Percentiles rank a stretch among this genome's conserved stretches.
Conservation (phyloP, 768 basidiomycete genomes). For the Cantharellus anzutake region DNA sequence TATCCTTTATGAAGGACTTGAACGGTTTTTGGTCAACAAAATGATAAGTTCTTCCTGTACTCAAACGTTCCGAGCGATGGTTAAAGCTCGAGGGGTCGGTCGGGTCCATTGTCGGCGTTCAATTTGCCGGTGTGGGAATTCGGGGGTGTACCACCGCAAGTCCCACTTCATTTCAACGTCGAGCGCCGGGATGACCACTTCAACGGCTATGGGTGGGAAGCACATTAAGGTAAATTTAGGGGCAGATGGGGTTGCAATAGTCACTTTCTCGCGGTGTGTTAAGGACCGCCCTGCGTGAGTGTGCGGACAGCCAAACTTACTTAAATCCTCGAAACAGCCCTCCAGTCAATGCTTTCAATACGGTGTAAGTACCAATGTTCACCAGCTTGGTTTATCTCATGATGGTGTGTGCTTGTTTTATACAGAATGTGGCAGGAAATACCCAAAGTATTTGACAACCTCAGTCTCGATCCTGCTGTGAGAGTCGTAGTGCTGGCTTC, state of each 20-base stretch:
- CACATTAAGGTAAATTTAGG: too few species aligned
- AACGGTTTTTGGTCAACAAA: slow-evolving; percentile 50
- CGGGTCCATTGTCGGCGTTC: slow-evolving; percentile 16
- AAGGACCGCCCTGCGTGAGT: neutral
- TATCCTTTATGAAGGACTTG: slow-evolving; percentile 20
- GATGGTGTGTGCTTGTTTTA: neutral
- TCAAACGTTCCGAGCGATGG: slow-evolving; percentile 30
- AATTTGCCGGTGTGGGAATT: too few species aligned
- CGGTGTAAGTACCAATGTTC: neutral
- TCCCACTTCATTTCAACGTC: too few species aligned
- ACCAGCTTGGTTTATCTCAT: neutral
- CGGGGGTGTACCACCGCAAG: too few species aligned
- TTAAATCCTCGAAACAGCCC: neutral
- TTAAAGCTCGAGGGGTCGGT: slow-evolving; percentile 25
- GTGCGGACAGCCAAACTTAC: too few species aligned
- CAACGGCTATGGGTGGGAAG: too few species aligned
- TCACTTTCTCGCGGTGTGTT: neutral
- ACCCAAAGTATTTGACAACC: slow-evolving; percentile 35
- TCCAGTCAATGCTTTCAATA: neutral
- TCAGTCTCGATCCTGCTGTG: slow-evolving; percentile 35
- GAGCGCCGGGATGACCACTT: too few species aligned
- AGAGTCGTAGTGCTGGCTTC: slow-evolving; percentile 60
- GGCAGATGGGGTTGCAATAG: too few species aligned
- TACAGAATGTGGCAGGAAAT: slow-evolving; percentile 58
- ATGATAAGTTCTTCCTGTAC: slow-evolving; percentile 46